Conservation (phyloP, 1,284 basidiomycete species). For the Trametes polyzona region DNA sequence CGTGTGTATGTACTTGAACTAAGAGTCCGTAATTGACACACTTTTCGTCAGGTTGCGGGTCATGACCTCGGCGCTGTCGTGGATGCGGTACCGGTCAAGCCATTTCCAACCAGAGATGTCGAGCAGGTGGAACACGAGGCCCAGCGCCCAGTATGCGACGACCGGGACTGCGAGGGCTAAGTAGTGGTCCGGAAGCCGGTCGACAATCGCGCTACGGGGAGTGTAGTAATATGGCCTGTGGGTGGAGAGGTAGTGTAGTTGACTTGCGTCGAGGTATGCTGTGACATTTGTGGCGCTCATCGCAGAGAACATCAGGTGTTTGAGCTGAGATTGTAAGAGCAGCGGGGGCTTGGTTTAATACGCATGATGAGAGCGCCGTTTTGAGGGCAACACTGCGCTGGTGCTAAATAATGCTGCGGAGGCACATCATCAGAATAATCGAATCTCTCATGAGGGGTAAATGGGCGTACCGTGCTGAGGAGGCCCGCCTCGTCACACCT, state of each 20-base stretch:
- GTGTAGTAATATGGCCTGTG: constrained; percentile 29
- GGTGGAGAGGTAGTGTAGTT: constrained; percentile 28
- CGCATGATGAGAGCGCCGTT: no score
- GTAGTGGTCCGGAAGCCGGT: constrained; percentile 61
- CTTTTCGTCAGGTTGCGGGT: no score
- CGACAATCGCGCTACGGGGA: constrained; percentile 18
- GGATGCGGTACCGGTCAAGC: constrained; percentile 47
- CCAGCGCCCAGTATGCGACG: constrained; percentile 84
- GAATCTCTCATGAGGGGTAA: no score
- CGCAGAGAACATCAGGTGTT: not conserved
- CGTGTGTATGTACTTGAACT: no score
- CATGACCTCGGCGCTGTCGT: constrained; percentile 22
- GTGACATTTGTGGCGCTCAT: constrained; percentile 25
- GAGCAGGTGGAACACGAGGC: constrained; percentile 80
- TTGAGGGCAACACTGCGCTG: no score
- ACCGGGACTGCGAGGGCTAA: constrained; percentile 79
- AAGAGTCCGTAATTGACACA: no score
- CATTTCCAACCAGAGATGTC: constrained; percentile 78
- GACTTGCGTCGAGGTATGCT: constrained; percentile 20
- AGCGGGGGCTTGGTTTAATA: no score
- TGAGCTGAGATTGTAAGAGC: no score
- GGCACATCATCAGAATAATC: no score
- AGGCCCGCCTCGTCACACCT: no score
- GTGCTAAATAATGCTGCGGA: no score
- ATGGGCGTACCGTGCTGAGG: no score